Conservation (phyloP, 2,329 filamentous ascomycete genomes). For the Zelopaecilomyces penicillatus region DNA sequence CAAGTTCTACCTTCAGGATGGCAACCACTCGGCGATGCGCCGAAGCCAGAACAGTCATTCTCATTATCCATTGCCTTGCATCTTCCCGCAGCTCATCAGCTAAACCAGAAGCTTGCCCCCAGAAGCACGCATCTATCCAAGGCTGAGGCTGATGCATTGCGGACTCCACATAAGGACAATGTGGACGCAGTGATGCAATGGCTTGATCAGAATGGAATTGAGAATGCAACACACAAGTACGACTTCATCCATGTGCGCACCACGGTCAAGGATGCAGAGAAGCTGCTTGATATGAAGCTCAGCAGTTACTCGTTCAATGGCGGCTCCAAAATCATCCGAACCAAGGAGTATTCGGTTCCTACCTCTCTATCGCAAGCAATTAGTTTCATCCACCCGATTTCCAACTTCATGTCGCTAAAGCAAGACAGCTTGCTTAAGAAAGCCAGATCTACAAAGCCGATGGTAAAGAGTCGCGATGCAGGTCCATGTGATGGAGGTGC, state of each 20-base stretch:
- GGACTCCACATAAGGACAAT: neutral
- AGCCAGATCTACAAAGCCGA: neutral
- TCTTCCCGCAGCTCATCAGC: too few relatives aligned
- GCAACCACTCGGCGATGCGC: too few relatives aligned
- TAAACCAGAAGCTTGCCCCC: neutral
- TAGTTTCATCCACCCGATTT: neutral
- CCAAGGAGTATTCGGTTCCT: neutral
- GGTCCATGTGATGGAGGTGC: neutral
- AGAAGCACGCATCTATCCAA: neutral
- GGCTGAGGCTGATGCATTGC: neutral
- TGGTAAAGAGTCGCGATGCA: neutral
- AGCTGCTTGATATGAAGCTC: constrained; percentile 22
- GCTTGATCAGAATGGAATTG: constrained; percentile 23
- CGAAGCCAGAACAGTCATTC: too few relatives aligned
- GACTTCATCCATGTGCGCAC: constrained; percentile 25
- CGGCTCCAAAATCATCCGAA: neutral
- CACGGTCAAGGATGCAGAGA: constrained; percentile 21
- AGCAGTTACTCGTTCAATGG: constrained; percentile 19
- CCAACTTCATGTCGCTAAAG: neutral
- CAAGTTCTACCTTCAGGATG: too few relatives aligned
- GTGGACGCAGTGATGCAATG: constrained; percentile 22
- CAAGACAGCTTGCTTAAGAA: neutral
- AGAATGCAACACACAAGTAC: constrained; percentile 15
- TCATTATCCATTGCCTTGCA: too few relatives aligned
- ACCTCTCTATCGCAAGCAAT: neutral